phyloP scores from a whole-genome alignment of 257 asterid species.

The Solanum raphanifolium region DNA sequence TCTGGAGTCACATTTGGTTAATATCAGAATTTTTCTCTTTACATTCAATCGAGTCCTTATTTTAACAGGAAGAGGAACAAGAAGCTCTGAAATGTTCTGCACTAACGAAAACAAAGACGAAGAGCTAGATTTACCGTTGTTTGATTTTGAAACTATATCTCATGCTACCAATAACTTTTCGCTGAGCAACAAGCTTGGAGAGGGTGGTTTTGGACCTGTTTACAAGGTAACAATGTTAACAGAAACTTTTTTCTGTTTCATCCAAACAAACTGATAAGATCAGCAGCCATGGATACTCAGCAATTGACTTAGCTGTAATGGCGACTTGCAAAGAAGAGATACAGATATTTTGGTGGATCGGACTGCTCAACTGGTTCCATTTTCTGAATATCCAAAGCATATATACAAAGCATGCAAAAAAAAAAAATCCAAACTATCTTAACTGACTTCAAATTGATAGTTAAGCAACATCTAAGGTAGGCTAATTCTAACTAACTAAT shows the following conservation, averaged over 20 bases:
- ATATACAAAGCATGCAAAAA: not conserved
- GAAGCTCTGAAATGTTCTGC: not conserved
- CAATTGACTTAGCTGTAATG: not conserved
- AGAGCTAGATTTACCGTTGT: not conserved
- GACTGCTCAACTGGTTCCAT: not conserved
- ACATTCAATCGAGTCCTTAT: not conserved
- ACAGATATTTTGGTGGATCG: not conserved
- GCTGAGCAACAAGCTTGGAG: not conserved
- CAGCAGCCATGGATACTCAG: not conserved
- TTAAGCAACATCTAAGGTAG: not conserved
- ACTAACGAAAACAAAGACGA: not conserved
- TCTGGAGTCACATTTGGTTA: not conserved
- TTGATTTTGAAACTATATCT: not conserved
- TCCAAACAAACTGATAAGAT: not conserved
- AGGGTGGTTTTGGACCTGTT: conserved; percentile 5
- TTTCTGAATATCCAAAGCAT: not conserved
- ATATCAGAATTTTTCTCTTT: not conserved
- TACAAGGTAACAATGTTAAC: not conserved
- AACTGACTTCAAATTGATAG: not conserved
- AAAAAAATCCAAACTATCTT: not conserved
- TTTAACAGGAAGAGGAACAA: not conserved
- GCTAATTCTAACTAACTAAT: not conserved
- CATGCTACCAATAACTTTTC: not conserved
- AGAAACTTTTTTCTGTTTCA: not conserved
- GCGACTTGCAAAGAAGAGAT: not conserved